Percentiles rank a stretch among this genome's conserved stretches.
These are phyloP conservation scores for Prunus mongolica DNA, from an alignment of 306 rosid genomes.

Conservation along the genomic window DNA sequence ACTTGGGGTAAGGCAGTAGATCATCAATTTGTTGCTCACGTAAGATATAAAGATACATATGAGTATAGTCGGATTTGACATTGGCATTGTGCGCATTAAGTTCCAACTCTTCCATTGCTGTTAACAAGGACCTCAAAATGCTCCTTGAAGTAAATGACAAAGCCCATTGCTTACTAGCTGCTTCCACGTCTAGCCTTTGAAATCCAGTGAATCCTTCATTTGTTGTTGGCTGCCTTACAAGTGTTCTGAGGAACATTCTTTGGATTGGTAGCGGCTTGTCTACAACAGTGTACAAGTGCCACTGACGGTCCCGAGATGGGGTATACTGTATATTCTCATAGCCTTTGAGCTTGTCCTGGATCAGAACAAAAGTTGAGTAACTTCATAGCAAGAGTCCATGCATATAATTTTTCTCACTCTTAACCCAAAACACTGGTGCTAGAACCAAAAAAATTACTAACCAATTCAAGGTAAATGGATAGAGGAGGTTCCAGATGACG, in stretches of 20 bases:
- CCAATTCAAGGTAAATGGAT: constrained; percentile 97
- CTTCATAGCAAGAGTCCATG: constrained; percentile 24
- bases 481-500: constrained; percentile 98
- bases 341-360: constrained; percentile 89
- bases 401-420: background rate
- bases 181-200: constrained; percentile 52
- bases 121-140: constrained; percentile 81
- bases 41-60: constrained; percentile 87
- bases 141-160: constrained; percentile 82
- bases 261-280: constrained; percentile 71
- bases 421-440: background rate
- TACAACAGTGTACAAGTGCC: constrained; percentile 87
- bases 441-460: constrained; percentile 33
- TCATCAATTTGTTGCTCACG: constrained; percentile 77
- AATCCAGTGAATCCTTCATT: constrained; percentile 63
- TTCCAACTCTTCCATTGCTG: constrained; percentile 99
- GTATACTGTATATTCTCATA: constrained; percentile 74
- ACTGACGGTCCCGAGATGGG: constrained; percentile 95
- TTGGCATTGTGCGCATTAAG: constrained; percentile 83
- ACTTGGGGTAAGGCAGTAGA: constrained; percentile 78
- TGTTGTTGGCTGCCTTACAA: constrained; percentile 82
- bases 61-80: constrained; percentile 77
- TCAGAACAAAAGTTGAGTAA: constrained; percentile 24
- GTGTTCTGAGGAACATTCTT: constrained; percentile 95
- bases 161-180: constrained; percentile 39